Percentiles rank a stretch among this genome's conserved stretches.
Evolutionary conservation across 2,329 filamentous ascomycete genomes (phyloP).

Genomic region (Gaeumannomyces tritici): DNA sequence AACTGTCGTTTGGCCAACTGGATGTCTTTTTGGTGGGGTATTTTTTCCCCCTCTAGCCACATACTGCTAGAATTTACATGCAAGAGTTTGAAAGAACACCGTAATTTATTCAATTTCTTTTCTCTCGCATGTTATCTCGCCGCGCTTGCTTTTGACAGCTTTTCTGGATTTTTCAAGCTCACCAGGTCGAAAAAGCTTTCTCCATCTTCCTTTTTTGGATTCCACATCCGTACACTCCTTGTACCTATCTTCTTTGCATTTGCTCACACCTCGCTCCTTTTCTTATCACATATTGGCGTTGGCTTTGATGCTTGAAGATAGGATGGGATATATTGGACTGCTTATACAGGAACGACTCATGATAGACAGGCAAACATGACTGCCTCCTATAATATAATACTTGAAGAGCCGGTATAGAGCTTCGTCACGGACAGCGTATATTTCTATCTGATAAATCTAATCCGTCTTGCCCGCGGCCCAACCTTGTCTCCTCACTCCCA

Average conservation of each 20-base stretch:
- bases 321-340: slow-evolving; percentile 1
- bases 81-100: slow-evolving; percentile 5
- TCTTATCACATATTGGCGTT: slow-evolving; percentile 3
- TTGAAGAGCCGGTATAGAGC: neutral
- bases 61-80: neutral
- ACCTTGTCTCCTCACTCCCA: slow-evolving; percentile 73
- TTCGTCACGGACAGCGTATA: neutral
- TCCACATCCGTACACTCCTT: slow-evolving; percentile 2
- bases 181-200: neutral
- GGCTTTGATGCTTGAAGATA: neutral
- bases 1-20: neutral
- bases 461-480: slow-evolving; percentile 51
- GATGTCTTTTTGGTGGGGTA: neutral
- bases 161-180: neutral
- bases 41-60: no score
- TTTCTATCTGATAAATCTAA: neutral
- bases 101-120: slow-evolving; percentile 19
- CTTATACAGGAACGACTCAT: slow-evolving; percentile 7
- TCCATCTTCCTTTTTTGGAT: neutral
- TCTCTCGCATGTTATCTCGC: neutral
- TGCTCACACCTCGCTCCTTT: neutral
- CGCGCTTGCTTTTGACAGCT: neutral
- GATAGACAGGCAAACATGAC: slow-evolving; percentile 5
- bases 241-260: slow-evolving; percentile 7
- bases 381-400: slow-evolving; percentile 5